Evolutionary conservation across 2,329 filamentous ascomycete species (phyloP).

Genomic region (Sarocladium strictum): DNA sequence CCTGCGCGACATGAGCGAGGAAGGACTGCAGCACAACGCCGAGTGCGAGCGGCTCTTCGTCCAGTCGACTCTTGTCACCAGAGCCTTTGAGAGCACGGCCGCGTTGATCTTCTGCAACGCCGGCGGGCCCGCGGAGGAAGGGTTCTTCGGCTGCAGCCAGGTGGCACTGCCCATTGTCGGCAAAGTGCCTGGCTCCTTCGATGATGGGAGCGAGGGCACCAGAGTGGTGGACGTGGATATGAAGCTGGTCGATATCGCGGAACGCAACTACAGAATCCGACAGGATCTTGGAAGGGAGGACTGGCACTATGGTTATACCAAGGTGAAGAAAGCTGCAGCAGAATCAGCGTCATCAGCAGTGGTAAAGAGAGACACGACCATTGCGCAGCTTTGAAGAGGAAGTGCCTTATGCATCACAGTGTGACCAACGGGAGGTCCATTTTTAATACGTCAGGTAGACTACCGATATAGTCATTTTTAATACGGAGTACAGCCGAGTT

Average conservation of each 20-base stretch:
- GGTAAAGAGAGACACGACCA: background rate
- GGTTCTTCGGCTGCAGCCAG: slow-evolving; percentile 39
- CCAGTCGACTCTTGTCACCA: slow-evolving; percentile 53
- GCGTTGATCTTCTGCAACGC: slow-evolving; percentile 67
- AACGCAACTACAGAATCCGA: slow-evolving; percentile 61
- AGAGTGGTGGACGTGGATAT: slow-evolving; percentile 60
- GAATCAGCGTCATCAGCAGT: too few species aligned
- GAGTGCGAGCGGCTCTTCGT: slow-evolving; percentile 60
- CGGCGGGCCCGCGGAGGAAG: slow-evolving; percentile 43
- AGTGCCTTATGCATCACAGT: background rate
- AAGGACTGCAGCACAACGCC: slow-evolving; percentile 51
- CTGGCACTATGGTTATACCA: slow-evolving; percentile 55
- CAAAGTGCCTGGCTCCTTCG: slow-evolving; percentile 49
- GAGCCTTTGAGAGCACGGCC: slow-evolving; percentile 71
- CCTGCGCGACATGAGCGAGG: slow-evolving; percentile 38
- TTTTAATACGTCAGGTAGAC: too few species aligned
- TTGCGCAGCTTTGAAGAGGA: background rate
- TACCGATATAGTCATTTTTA: too few species aligned
- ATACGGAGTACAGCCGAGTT: too few species aligned
- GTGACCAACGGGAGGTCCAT: too few species aligned
- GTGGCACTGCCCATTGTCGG: slow-evolving; percentile 64
- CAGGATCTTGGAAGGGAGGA: slow-evolving; percentile 47
- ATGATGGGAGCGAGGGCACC: slow-evolving; percentile 53
- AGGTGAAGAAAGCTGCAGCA: background rate
- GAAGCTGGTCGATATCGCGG: slow-evolving; percentile 60